Percentiles rank a stretch among this genome's conserved stretches.
phyloP scores from a whole-genome alignment of 2,329 filamentous ascomycete genomes.

The Chaetomium globosum region DNA sequence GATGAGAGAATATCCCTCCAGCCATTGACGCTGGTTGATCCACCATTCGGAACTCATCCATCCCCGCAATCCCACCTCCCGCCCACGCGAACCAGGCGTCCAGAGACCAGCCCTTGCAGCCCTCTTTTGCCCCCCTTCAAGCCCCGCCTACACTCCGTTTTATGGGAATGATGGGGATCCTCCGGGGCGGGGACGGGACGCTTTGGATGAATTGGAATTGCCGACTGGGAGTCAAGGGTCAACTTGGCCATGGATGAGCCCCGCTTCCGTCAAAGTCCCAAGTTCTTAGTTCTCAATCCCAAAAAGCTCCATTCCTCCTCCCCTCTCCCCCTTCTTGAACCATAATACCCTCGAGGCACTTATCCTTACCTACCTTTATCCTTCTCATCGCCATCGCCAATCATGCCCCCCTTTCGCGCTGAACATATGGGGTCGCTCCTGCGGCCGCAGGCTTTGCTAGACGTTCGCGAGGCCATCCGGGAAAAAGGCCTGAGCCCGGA shows the following conservation, averaged over 20 bases:
- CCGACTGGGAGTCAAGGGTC: conserved; percentile 8
- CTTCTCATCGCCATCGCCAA: background rate
- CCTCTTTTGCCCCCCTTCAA: background rate
- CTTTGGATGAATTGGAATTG: conserved; percentile 18
- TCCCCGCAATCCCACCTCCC: conserved; percentile 1
- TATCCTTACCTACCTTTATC: background rate
- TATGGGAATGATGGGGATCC: background rate
- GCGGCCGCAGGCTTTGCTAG: conserved; percentile 41
- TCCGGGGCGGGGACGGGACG: background rate
- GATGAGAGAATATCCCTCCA: background rate
- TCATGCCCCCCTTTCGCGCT: conserved; percentile 43
- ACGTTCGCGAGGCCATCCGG: conserved; percentile 61
- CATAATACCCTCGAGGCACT: background rate
- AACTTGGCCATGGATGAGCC: background rate
- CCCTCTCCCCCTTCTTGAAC: background rate
- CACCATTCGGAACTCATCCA: background rate
- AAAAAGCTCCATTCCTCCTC: background rate
- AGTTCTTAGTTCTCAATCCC: background rate
- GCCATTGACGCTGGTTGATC: background rate
- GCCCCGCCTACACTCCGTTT: background rate
- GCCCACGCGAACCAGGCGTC: background rate
- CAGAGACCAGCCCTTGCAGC: background rate
- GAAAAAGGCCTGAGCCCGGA: conserved; percentile 56
- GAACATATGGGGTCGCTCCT: conserved; percentile 45
- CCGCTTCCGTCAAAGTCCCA: conserved; percentile 11